A percentile compares a stretch with the other conserved stretches of the same genome.
These are phyloP conservation scores for Bipolaris zeicola DNA, from an alignment of 2,329 filamentous ascomycete species.

Conservation along the genomic window DNA sequence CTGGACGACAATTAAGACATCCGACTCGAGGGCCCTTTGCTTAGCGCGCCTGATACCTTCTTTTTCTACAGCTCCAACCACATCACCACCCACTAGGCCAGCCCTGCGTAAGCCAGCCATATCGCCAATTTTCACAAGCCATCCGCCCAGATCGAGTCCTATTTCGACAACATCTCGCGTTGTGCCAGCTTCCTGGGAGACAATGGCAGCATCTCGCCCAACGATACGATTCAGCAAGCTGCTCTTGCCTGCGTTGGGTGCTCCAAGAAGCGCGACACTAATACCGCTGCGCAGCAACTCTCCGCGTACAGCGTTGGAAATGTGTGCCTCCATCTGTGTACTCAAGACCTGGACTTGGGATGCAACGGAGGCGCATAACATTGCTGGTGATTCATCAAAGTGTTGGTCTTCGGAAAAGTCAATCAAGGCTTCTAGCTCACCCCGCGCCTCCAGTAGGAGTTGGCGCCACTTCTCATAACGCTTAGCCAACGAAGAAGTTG, in stretches of 20 bases:
- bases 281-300: constrained; percentile 87
- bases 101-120: constrained; percentile 81
- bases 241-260: constrained; percentile 94
- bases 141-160: constrained; percentile 85
- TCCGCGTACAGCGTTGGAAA: constrained; percentile 77
- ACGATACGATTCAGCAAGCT: constrained; percentile 90
- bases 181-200: constrained; percentile 89
- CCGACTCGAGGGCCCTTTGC: constrained; percentile 78
- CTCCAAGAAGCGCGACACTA: constrained; percentile 81
- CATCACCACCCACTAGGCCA: constrained; percentile 32
- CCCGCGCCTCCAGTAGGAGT: constrained; percentile 77
- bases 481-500: constrained; percentile 69
- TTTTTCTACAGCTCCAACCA: constrained; percentile 76
- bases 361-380: constrained; percentile 73
- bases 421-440: constrained; percentile 92
- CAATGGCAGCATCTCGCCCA: constrained; percentile 91
- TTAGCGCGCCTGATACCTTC: constrained; percentile 91
- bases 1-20: constrained; percentile 78
- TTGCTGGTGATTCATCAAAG: constrained; percentile 83
- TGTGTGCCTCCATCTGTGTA: constrained; percentile 68
- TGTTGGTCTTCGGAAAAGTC: constrained; percentile 98
- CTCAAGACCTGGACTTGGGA: constrained; percentile 67
- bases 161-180: constrained; percentile 94
- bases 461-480: constrained; percentile 85
- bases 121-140: constrained; percentile 91